Base-by-base conservation (phyloP, 805 yeast genomes). In the Starmerella gropengiesseri region DNA sequence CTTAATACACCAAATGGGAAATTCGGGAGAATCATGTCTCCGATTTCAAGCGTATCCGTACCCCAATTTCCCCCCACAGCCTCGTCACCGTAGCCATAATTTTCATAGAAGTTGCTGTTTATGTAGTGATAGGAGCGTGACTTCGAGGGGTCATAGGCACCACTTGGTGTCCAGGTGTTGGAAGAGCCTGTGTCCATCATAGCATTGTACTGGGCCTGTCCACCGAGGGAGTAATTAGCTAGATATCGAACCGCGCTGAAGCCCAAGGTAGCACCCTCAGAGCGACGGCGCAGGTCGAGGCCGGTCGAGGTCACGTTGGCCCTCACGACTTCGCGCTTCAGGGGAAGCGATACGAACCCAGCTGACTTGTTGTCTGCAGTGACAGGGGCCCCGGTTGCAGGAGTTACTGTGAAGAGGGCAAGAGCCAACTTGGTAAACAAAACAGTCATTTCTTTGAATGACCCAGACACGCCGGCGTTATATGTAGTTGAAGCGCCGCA, bases 1-100 rank as follows among this genome's bases (percentile, higher is more conserved):
- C 77, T 75, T 5, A 81, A 85, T 14, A 82, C 74, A 1, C 89
- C 95, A 59, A 86, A 71, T 5, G 82, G 73, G 28, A 79, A 60
- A 1, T 66, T 50, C 7, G 79, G 65, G 3, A 68, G 61, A 12
- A 69, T 59, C 38, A 68, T 71, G 40, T 69, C 73, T 36, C 74
- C 74, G 40, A 83, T 51, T 1, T 54, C 49, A 6, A 85, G 67
- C 31, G 64, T 62, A 54, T 85, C 95, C 30, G 63, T 57, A 16
- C 78, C 87, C 70, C 73, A 75, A 18, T 47, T 52, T n/a, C 82
- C 82, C 7, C 51, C 46, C 5, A 77, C 77, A 21, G 11, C 17
- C 14, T 16, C 29, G 12, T 37, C 11, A 3, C 47, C 49, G 21
- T 14, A n/a, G 13, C 40, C 51, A 19, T 31, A 45, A 3, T 31